phyloP scores from a whole-genome alignment of 352 stramenopile species.

The Phytophthora megakarya region DNA sequence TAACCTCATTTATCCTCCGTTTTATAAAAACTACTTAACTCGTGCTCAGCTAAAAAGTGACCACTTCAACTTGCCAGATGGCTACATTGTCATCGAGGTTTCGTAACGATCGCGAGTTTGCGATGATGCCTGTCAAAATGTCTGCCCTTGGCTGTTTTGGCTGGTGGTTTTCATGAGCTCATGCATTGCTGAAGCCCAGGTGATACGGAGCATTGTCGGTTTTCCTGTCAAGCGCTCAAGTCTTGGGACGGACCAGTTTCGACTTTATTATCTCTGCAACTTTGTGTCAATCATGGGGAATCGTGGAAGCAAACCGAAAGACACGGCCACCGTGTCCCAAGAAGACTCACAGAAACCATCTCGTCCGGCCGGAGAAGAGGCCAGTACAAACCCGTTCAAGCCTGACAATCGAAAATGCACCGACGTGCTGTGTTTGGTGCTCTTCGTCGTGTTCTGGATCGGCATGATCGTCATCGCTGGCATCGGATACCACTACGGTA shows the following conservation, averaged over 20 bases:
- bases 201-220: constrained; percentile 22
- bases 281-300: constrained; percentile 29
- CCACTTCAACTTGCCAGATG: constrained; percentile 31
- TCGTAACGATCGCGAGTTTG: constrained; percentile 32
- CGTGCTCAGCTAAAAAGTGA: too few species aligned
- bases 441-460: constrained; percentile 62
- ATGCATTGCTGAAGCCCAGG: not conserved
- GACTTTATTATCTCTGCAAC: not conserved
- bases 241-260: not conserved
- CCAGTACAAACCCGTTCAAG: constrained; percentile 67
- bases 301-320: constrained; percentile 30
- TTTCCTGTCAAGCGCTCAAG: constrained; percentile 22
- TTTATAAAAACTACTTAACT: too few species aligned
- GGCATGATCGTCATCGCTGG: constrained; percentile 73
- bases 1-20: too few species aligned
- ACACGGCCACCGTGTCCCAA: not conserved
- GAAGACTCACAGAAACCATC: constrained; percentile 6
- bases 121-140: constrained; percentile 11
- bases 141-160: not conserved
- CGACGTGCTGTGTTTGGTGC: constrained; percentile 66
- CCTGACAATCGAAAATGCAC: constrained; percentile 76
- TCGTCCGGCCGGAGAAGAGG: not conserved
- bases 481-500: constrained; percentile 63
- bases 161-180: constrained; percentile 28
- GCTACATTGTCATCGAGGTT: constrained; percentile 28